Conservation (phyloP, 169 alveolate species). For the Cryptosporidium parvum region DNA sequence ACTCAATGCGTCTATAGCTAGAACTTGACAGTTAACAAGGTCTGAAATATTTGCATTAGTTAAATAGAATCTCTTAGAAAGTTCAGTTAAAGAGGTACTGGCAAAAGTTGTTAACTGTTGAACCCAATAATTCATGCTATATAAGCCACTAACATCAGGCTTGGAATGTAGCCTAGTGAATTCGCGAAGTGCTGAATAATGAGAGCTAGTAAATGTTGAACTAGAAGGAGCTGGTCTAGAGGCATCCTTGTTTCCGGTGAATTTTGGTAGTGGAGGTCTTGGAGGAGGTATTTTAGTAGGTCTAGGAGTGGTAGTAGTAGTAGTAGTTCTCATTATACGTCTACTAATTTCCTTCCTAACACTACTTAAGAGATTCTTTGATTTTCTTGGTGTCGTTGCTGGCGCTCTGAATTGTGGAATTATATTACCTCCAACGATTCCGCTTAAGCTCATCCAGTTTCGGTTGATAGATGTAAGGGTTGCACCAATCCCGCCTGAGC, state of each 20-base stretch:
- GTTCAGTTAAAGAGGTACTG: neutral
- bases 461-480: constrained; percentile 11
- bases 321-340: constrained; percentile 2
- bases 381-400: neutral
- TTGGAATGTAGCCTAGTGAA: constrained; percentile 2
- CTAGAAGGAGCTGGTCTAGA: constrained; percentile 55
- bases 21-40: constrained; percentile 4
- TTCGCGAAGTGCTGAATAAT: neutral
- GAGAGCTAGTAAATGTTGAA: neutral
- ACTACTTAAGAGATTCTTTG: neutral
- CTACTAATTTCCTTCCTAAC: constrained; percentile 15
- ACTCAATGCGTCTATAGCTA: constrained; percentile 2
- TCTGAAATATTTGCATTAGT: neutral
- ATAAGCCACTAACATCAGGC: neutral
- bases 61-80: constrained; percentile 9
- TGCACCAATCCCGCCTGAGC: constrained; percentile 19
- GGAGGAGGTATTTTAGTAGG: constrained; percentile 25
- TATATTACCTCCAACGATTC: neutral
- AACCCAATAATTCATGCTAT: constrained; percentile 26
- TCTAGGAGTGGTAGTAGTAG: constrained; percentile 18
- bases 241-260: constrained; percentile 21
- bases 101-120: neutral
- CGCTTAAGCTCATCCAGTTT: constrained; percentile 28
- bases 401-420: constrained; percentile 7
- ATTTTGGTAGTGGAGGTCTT: constrained; percentile 67